Conservation (phyloP, 2,329 filamentous ascomycete species). For the Aspergillus uvarum region DNA sequence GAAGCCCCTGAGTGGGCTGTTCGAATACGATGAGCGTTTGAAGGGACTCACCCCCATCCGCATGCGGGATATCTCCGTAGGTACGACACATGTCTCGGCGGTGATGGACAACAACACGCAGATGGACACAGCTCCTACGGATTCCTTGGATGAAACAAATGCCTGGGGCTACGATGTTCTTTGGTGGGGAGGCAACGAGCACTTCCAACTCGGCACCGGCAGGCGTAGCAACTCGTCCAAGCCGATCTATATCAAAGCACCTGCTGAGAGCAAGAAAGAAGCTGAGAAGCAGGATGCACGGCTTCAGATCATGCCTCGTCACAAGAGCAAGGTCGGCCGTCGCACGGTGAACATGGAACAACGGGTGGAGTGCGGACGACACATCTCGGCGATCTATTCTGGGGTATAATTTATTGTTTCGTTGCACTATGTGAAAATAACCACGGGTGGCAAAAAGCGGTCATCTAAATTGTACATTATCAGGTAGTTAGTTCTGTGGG, state of each 20-base stretch:
- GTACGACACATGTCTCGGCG: conserved; percentile 76
- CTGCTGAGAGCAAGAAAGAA: conserved; percentile 62
- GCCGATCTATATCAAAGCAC: conserved; percentile 77
- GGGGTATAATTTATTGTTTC: conserved; percentile 43
- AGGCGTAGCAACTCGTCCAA: conserved; percentile 76
- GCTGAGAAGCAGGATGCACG: conserved; percentile 65
- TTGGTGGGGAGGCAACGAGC: conserved; percentile 94
- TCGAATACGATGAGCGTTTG: conserved; percentile 77
- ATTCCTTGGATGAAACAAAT: conserved; percentile 64
- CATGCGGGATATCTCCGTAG: conserved; percentile 69
- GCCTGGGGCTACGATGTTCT: conserved; percentile 88
- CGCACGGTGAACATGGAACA: conserved; percentile 77
- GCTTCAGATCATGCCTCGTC: conserved; percentile 76
- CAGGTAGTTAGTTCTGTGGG: not conserved
- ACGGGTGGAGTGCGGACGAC: conserved; percentile 80
- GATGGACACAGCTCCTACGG: conserved; percentile 53
- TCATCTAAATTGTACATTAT: conserved; percentile 7
- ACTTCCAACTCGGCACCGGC: conserved; percentile 88
- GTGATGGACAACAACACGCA: conserved; percentile 79
- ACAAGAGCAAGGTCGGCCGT: conserved; percentile 68
- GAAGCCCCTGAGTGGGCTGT: conserved; percentile 77
- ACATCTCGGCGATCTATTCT: conserved; percentile 81
- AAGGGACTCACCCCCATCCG: conserved; percentile 74
- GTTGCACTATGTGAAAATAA: conserved; percentile 17
- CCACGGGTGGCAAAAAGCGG: not conserved